phyloP scores from a whole-genome alignment of 306 rosid species.

The Dalbergia oliveri region DNA sequence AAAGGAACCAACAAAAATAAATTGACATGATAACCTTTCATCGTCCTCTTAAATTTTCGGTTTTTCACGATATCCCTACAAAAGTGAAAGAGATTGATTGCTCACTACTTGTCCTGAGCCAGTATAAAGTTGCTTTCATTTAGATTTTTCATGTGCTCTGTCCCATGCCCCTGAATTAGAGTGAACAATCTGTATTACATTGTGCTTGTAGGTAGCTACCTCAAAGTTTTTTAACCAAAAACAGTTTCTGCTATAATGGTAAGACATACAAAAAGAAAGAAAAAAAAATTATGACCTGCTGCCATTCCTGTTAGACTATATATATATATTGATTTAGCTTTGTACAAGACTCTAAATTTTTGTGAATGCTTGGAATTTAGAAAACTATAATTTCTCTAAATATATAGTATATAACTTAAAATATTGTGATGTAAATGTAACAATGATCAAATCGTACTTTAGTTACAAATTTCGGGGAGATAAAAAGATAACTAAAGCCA shows the following conservation, averaged over 20 bases:
- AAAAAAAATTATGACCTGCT: background rate
- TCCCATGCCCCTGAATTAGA: conserved; percentile 24
- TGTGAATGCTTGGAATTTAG: background rate
- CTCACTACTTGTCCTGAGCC: conserved; percentile 5
- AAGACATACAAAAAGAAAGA: background rate
- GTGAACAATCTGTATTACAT: conserved; percentile 1
- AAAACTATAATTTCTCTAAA: background rate
- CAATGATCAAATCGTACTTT: background rate
- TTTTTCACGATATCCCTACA: conserved; percentile 1
- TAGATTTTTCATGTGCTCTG: conserved; percentile 38
- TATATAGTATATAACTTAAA: background rate
- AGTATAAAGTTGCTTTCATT: conserved; percentile 35
- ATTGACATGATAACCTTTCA: conserved; percentile 36
- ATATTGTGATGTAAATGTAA: conserved; percentile 1
- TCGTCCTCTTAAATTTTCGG: conserved; percentile 7
- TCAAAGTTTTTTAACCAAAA: background rate
- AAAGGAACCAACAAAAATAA: conserved; percentile 42
- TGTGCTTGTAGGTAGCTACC: background rate
- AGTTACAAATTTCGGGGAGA: conserved; percentile 10
- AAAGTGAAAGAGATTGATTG: conserved; percentile 38
- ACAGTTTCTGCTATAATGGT: background rate
- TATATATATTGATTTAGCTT: background rate
- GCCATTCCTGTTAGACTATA: background rate
- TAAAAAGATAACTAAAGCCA: background rate
- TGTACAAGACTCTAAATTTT: background rate